Base-by-base conservation (phyloP, 2,329 filamentous ascomycete species). In the Colletotrichum ledebouriae region DNA sequence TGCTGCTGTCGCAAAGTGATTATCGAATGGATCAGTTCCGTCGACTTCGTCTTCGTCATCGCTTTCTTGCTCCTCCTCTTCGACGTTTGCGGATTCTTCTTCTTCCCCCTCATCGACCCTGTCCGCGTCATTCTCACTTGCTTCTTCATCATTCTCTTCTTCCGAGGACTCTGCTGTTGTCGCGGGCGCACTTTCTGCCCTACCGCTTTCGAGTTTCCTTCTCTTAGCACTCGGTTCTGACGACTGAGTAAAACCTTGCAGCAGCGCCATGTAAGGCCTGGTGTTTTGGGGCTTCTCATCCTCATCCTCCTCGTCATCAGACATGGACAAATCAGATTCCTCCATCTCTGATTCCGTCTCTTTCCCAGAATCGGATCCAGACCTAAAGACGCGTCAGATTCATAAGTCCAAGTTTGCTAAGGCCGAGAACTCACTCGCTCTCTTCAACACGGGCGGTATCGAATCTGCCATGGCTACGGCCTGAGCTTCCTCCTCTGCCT, bases 1-100 rank as follows among this genome's bases (percentile, higher is more conserved):
- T 52, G 94, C 86, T 0, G 90, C 88, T 47, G 84, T 84, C 39
- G 89, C 87, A 76, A 97, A 97, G 79, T 98, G 95, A 7, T 83
- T 80, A 71, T 96, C 92, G 75, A 97, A 98, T 0, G 93, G 91
- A 77, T 97, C 92, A 2, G 78, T 80, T 33, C 81, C 77, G 71
- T 88, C 83, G 55, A 85, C 83, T 13, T 73, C 71, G 34, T 69
- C 72, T 34, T 74, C 73, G 37, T 75, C 70, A n/a, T 71, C 71
- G 6, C 63, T 61, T 25, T 69, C 67, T 25, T 72, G 49, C 29
- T 74, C 74, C 7, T 63, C 70, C 20, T 76, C 71, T n/a, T 72
- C 69, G 46, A 72, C 44, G 47, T 76, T 68, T 52, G 61, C 66
- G 68, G 73, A 44, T 25, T 63, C 53, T 7, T 71, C 68, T 22